Conservation (phyloP, 805 yeast species). For the Cyberlindnera xylosilytica region DNA sequence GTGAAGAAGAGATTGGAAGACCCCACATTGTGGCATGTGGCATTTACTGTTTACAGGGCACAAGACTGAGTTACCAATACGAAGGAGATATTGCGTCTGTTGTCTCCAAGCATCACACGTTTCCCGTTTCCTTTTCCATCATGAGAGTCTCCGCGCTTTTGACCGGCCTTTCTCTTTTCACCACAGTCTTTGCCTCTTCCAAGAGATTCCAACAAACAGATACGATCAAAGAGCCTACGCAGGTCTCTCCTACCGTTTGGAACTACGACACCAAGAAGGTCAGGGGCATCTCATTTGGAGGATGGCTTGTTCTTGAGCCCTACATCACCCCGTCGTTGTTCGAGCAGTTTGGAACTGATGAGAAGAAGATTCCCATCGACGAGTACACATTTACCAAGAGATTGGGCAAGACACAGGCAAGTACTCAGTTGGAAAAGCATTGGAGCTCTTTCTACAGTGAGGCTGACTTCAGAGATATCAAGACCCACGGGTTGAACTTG, state of each 20-base stretch:
- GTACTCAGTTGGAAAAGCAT: conserved; percentile 43
- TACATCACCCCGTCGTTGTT: conserved; percentile 66
- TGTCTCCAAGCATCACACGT: too few relatives aligned
- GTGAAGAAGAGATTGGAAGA: too few relatives aligned
- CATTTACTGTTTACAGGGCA: too few relatives aligned
- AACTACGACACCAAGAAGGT: conserved; percentile 22
- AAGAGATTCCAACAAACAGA: too few relatives aligned
- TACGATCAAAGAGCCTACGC: not conserved
- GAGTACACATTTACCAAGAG: conserved; percentile 52
- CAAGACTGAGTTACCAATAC: too few relatives aligned
- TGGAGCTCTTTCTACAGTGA: conserved; percentile 61
- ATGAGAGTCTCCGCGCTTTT: too few relatives aligned
- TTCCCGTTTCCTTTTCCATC: too few relatives aligned
- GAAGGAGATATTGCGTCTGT: too few relatives aligned
- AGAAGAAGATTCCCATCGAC: conserved; percentile 48
- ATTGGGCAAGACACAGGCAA: conserved; percentile 48
- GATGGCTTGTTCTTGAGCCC: conserved; percentile 73
- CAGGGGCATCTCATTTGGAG: conserved; percentile 57
- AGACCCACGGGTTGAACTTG: conserved; percentile 54
- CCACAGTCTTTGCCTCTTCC: too few relatives aligned
- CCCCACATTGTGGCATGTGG: too few relatives aligned
- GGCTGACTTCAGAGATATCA: conserved; percentile 51
- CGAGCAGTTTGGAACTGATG: conserved; percentile 33
- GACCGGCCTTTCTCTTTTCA: too few relatives aligned
- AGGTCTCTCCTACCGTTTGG: conserved; percentile 13